Evolutionary conservation across 2,329 filamentous ascomycete genomes (phyloP).

Genomic region (Colletotrichum spinosum): DNA sequence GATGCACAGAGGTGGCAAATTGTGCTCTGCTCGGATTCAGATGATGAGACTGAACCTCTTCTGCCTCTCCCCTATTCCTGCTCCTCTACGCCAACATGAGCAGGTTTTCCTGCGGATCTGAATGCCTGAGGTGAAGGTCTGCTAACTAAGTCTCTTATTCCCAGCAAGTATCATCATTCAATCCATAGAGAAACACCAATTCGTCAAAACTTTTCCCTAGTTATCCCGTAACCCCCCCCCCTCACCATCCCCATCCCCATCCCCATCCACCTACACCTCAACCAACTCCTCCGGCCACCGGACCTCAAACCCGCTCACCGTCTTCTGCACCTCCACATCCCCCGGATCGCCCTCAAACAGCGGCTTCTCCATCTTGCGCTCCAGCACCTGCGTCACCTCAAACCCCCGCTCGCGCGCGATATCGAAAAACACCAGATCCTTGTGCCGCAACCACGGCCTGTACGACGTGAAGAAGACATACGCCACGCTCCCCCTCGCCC

Average conservation of each 20-base stretch:
- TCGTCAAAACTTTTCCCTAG: background rate
- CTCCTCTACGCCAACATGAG: too few species aligned
- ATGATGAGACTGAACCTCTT: too few species aligned
- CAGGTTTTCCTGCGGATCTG: too few species aligned
- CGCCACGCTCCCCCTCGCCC: constrained; percentile 67
- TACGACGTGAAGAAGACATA: constrained; percentile 96
- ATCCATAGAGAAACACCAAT: background rate
- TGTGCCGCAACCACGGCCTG: constrained; percentile 87
- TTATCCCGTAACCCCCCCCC: background rate
- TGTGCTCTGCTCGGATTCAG: too few species aligned
- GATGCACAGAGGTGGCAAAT: too few species aligned
- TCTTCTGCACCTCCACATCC: constrained; percentile 83
- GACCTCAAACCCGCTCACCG: constrained; percentile 83
- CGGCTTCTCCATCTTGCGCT: constrained; percentile 84
- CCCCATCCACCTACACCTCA: constrained; percentile 29
- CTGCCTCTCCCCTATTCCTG: too few species aligned
- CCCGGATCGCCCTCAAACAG: constrained; percentile 92
- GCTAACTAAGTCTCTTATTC: too few species aligned
- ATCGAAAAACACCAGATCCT: constrained; percentile 90
- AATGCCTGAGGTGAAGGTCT: too few species aligned
- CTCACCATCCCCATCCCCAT: background rate
- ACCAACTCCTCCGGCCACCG: constrained; percentile 66
- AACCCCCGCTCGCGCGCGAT: constrained; percentile 78
- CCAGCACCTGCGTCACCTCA: constrained; percentile 80
- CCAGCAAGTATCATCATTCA: too few species aligned